phyloP scores from a whole-genome alignment of 106 monocot species.

The Dioscorea dumetorum region DNA sequence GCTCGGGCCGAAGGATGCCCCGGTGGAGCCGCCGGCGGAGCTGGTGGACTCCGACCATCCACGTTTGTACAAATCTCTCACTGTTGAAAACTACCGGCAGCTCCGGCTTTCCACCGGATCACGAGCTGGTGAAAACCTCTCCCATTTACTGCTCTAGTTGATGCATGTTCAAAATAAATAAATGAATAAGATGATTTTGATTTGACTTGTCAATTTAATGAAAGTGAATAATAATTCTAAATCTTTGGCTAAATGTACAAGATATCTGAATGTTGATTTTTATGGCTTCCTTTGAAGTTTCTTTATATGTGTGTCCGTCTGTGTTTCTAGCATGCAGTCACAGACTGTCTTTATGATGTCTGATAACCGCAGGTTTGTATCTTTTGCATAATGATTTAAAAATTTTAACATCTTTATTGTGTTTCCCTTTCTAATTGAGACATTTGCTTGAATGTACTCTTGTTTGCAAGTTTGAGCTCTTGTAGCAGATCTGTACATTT shows the following conservation, averaged over 20 bases:
- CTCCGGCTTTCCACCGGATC: constrained; percentile 20
- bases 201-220: no score
- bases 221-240: no score
- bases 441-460: constrained; percentile 52
- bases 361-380: constrained; percentile 37
- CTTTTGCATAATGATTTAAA: constrained; percentile 56
- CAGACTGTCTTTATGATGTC: constrained; percentile 39
- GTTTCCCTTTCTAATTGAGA: constrained; percentile 27
- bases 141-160: not conserved
- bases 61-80: constrained; percentile 18
- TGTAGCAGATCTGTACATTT: constrained; percentile 38
- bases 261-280: constrained; percentile 69
- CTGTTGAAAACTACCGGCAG: constrained; percentile 35
- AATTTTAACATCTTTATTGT: constrained; percentile 56
- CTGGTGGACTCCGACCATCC: constrained; percentile 36
- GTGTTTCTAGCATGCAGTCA: constrained; percentile 40
- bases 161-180: not conserved
- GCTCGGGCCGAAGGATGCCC: constrained; percentile 39
- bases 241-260: constrained; percentile 51
- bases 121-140: constrained; percentile 30
- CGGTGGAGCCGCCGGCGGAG: constrained; percentile 19
- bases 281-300: constrained; percentile 37
- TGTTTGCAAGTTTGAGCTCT: constrained; percentile 50
- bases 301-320: constrained; percentile 21
- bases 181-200: not conserved